These are phyloP conservation scores for Sphagnum contortum DNA, from an alignment of 225 moss, liverwort and hornwort genomes.

Conservation along the genomic window DNA sequence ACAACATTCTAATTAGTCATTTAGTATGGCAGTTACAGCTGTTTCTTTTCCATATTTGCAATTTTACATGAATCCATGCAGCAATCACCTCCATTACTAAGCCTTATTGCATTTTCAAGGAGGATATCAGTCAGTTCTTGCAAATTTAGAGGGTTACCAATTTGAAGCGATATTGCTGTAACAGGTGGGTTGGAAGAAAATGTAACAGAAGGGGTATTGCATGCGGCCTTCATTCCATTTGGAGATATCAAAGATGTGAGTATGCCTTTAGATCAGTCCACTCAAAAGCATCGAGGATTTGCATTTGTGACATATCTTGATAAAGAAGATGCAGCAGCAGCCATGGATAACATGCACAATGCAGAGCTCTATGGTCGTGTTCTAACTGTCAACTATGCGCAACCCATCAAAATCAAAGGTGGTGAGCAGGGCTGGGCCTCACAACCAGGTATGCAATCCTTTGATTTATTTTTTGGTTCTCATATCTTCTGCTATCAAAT, in stretches of 20 bases:
- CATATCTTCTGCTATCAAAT: no score
- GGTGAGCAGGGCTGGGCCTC: constrained; percentile 56
- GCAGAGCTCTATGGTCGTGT: constrained; percentile 95
- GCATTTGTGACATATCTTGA: constrained; percentile 87
- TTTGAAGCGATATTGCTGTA: neutral
- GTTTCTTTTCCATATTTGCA: neutral
- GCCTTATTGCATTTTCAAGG: no score
- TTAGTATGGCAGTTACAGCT: neutral
- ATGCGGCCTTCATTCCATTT: constrained; percentile 95
- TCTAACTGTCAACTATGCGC: constrained; percentile 80
- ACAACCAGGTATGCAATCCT: constrained; percentile 26
- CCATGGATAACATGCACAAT: constrained; percentile 98
- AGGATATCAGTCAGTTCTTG: neutral
- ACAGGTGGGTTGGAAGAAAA: constrained; percentile 92
- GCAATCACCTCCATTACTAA: neutral
- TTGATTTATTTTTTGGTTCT: neutral
- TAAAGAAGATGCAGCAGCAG: constrained; percentile 96
- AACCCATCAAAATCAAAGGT: constrained; percentile 51
- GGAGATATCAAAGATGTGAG: constrained; percentile 95
- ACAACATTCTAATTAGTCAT: neutral
- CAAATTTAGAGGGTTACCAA: neutral
- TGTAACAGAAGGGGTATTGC: constrained; percentile 84
- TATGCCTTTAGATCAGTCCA: constrained; percentile 90
- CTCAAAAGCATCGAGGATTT: constrained; percentile 92
- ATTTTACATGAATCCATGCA: neutral